Evolutionary conservation across 2,329 filamentous ascomycete species (phyloP).

Genomic region (Ophiostoma himal-ulmi): DNA sequence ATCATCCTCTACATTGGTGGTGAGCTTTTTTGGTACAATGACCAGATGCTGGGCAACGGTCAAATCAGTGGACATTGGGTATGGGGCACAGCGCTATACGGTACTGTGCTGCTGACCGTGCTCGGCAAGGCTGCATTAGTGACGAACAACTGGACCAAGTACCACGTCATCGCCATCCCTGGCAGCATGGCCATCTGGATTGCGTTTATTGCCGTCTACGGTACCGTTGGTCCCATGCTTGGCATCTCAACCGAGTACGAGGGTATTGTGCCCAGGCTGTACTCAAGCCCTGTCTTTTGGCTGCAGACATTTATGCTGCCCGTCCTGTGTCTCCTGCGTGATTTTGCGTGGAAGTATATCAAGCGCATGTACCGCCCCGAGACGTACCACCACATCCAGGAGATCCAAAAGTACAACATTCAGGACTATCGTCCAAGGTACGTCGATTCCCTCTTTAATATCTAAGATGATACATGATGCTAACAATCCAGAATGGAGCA

Average conservation of each 20-base stretch:
- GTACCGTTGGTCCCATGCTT: slow-evolving; percentile 74
- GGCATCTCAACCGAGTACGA: slow-evolving; percentile 77
- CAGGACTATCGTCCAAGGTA: slow-evolving; percentile 96
- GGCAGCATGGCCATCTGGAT: slow-evolving; percentile 91
- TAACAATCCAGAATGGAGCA: slow-evolving; percentile 77
- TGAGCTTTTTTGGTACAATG: slow-evolving; percentile 73
- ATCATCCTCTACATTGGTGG: slow-evolving; percentile 84
- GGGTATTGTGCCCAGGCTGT: slow-evolving; percentile 75
- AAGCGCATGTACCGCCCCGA: slow-evolving; percentile 97
- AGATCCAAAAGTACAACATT: slow-evolving; percentile 99
- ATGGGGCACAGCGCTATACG: slow-evolving; percentile 94
- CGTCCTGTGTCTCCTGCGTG: slow-evolving; percentile 73
- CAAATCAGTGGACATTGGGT: slow-evolving; percentile 90
- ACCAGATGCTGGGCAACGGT: slow-evolving; percentile 73
- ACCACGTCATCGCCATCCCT: slow-evolving; percentile 89
- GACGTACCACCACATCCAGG: slow-evolving; percentile 95
- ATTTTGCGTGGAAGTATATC: slow-evolving; percentile 94
- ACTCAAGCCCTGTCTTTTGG: slow-evolving; percentile 82
- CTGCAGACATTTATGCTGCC: slow-evolving; percentile 78
- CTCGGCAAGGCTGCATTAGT: slow-evolving; percentile 91
- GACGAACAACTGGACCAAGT: slow-evolving; percentile 98
- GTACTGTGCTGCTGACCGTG: slow-evolving; percentile 85
- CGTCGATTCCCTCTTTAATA: slow-evolving; percentile 30
- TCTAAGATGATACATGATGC: background rate
- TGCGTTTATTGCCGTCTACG: slow-evolving; percentile 82